A percentile compares a stretch with the other conserved stretches of the same genome.
Conservation (phyloP, 495 filamentous ascomycete genomes). For the Parachaetomium inaequale region DNA sequence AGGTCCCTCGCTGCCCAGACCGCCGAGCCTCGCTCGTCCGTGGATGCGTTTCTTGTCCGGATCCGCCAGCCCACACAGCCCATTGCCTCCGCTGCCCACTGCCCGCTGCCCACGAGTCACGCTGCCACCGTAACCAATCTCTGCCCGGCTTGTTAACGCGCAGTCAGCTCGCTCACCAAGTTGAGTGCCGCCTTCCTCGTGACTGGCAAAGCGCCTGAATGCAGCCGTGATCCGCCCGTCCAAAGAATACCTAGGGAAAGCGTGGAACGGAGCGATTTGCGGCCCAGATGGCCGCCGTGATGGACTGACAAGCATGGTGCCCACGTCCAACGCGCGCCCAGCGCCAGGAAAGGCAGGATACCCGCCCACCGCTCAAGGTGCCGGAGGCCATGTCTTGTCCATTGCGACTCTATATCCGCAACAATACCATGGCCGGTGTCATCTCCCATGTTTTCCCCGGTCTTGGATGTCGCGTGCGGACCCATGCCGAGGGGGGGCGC, state of each 20-base stretch:
- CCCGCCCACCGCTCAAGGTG: neutral
- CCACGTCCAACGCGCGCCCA: neutral
- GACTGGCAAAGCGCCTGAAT: neutral
- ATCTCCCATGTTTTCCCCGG: neutral
- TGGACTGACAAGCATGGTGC: neutral
- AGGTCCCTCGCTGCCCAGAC: neutral
- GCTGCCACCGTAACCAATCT: neutral
- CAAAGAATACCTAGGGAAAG: neutral
- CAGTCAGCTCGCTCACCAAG: neutral
- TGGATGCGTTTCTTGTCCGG: neutral
- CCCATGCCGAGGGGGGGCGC: too few relatives aligned
- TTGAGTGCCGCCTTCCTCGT: too few relatives aligned
- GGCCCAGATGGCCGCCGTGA: neutral
- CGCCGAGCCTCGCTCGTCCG: slow-evolving; percentile 4
- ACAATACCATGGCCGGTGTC: neutral
- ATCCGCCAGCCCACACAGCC: neutral
- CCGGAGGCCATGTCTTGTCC: slow-evolving; percentile 1
- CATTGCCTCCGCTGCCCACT: too few relatives aligned
- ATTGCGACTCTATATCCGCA: neutral
- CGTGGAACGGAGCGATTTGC: neutral
- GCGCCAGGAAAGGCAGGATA: slow-evolving; percentile 5
- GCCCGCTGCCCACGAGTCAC: neutral
- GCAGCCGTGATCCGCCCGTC: neutral
- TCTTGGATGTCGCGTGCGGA: too few relatives aligned
- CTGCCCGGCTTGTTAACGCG: neutral